phyloP scores from a whole-genome alignment of 148 eudicot genomes.

The Rhododendron williamsianum region DNA sequence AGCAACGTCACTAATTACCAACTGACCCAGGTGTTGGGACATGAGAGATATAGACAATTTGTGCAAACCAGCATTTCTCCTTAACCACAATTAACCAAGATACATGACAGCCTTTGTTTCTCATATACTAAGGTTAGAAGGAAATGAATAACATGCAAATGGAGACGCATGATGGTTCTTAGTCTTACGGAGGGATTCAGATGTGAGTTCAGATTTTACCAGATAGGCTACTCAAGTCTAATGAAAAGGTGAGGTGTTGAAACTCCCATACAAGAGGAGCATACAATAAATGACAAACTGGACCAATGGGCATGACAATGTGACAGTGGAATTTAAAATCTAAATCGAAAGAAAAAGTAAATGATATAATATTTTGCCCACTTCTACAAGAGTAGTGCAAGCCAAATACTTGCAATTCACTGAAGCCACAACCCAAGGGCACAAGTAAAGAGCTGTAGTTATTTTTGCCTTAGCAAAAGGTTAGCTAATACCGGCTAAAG shows the following conservation, averaged over 20 bases:
- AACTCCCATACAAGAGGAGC: not conserved
- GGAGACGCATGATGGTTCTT: not conserved
- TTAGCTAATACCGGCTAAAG: not conserved
- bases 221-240: not conserved
- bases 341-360: not conserved
- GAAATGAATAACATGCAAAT: not conserved
- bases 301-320: not conserved
- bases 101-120: not conserved
- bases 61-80: not conserved
- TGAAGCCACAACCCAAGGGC: not conserved
- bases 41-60: not conserved
- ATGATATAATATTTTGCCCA: not conserved
- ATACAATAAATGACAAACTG: slow-evolving; percentile 7
- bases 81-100: not conserved
- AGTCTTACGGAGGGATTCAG: not conserved
- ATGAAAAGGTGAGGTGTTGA: not conserved
- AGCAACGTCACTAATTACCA: not conserved
- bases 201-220: too few relatives aligned
- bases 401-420: not conserved
- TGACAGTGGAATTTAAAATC: not conserved
- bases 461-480: not conserved
- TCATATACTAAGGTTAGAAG: not conserved
- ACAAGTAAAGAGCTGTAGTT: not conserved
- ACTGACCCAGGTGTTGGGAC: not conserved
- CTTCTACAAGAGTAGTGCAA: not conserved